Evolutionary conservation across 306 rosid species (phyloP).

Genomic region (Aeschynomene evenia): DNA sequence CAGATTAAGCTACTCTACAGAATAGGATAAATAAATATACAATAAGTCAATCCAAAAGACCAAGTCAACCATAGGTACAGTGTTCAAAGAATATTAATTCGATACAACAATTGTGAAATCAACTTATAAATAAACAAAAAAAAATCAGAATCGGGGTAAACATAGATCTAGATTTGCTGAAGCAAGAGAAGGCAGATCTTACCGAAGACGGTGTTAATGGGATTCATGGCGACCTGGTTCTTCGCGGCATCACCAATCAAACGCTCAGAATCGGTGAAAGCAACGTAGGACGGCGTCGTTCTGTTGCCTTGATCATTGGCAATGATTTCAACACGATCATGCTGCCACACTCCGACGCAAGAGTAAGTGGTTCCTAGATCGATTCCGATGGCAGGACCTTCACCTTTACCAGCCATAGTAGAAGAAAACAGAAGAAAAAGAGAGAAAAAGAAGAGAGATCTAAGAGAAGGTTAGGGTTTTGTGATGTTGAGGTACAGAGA

Average conservation of each 20-base stretch:
- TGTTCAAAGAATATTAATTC: too few relatives aligned
- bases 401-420: conserved; percentile 58
- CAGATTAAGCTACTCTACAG: not conserved
- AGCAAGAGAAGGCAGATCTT: not conserved
- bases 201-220: conserved; percentile 68
- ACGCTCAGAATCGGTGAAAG: conserved; percentile 54
- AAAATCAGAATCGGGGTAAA: too few relatives aligned
- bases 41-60: too few relatives aligned
- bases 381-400: conserved; percentile 66
- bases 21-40: not conserved
- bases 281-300: conserved; percentile 67
- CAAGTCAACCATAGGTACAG: too few relatives aligned
- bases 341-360: conserved; percentile 73
- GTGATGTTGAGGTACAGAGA: not conserved
- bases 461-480: not conserved
- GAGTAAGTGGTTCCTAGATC: conserved; percentile 72
- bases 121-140: too few relatives aligned
- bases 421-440: not conserved
- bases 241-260: conserved; percentile 71
- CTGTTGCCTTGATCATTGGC: conserved; percentile 71
- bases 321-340: conserved; percentile 66
- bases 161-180: not conserved
- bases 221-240: conserved; percentile 81
- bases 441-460: not conserved
- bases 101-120: too few relatives aligned